Base-by-base conservation (phyloP, 495 filamentous ascomycete genomes). In the Aspergillus baeticus region DNA sequence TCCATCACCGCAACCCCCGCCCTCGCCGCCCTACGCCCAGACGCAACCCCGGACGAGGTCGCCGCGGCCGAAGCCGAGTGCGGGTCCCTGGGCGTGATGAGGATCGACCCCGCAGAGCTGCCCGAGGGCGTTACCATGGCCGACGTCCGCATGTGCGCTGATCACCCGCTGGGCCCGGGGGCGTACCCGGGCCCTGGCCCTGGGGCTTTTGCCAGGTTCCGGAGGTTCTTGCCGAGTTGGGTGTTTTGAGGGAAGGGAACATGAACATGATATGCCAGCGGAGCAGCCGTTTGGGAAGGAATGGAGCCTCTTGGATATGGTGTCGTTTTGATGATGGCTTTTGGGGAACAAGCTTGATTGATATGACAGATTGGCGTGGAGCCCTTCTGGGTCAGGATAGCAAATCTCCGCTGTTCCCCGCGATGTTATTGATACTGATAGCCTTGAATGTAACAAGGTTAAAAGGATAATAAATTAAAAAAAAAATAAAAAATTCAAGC, bases 121-220 rank as follows among this genome's bases (percentile, higher is more conserved):
- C 60, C 60, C 10, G 55, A 63, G 60, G 60, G 55, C 15, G 52
- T 59, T 48, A 33, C 26, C 33, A 48, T 56, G 38, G 18, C 46
- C 44, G 60, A 63, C 47, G 60, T 63, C 55, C 60, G 60, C 46
- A 55, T 59, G 60, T 63, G 60, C 60, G 56, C 55, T 26, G 55
- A 59, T 42, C 60, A 63, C 43, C 60, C 60, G 39, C 60, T 59
- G 26, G 60, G 60, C 50, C 38, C 44, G 39, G 36, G 44, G 39
- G 58, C 31, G 38, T 47, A 18, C 41, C 58, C 49, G 38, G 58
- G 34, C 43, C 47, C 48, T 29, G 53, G 53, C 48, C 53, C 52
- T 52, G 58, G 58, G 50, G 55, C 51, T 51, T 55, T 58, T 17
- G 39, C 51, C 42, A 48, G 51, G 47, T 38, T 63, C 34, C 60